A percentile compares a stretch with the other conserved stretches of the same genome.
phyloP scores from a whole-genome alignment of 768 basidiomycete species.

The Clitopilus hobsonii region DNA sequence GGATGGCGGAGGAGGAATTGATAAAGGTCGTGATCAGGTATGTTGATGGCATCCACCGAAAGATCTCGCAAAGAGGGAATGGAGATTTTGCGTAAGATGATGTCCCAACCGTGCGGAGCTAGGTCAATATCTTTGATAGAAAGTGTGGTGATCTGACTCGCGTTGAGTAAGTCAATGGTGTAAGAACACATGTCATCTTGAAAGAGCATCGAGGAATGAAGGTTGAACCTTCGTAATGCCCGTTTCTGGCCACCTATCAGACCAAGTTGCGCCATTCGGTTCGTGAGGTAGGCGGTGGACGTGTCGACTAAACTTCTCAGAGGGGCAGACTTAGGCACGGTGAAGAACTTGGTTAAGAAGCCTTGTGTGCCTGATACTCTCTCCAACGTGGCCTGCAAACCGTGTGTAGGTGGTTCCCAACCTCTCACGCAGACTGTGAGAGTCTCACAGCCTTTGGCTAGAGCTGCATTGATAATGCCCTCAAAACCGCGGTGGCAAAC shows the following conservation, averaged over 20 bases:
- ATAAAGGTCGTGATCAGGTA: conserved; percentile 1
- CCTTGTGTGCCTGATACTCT: background rate
- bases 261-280: background rate
- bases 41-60: conserved; percentile 12
- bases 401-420: background rate
- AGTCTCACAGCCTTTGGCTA: conserved; percentile 7
- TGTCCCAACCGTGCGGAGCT: conserved; percentile 10
- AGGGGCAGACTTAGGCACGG: background rate
- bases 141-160: conserved; percentile 14
- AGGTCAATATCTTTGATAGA: conserved; percentile 18
- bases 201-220: conserved; percentile 20
- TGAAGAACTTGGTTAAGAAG: background rate
- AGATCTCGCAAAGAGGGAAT: conserved; percentile 18
- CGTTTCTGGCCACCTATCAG: background rate
- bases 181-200: conserved; percentile 14
- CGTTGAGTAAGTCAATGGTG: conserved; percentile 18
- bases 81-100: conserved; percentile 16
- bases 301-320: background rate
- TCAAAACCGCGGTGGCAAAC: background rate
- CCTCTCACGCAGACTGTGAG: conserved; percentile 8
- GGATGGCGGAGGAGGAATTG: conserved; percentile 8
- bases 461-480: conserved; percentile 2
- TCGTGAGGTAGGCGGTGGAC: background rate
- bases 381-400: background rate
- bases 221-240: conserved; percentile 11